Evolutionary conservation across 2,329 filamentous ascomycete species (phyloP).

Genomic region (Aureobasidium uvarum): DNA sequence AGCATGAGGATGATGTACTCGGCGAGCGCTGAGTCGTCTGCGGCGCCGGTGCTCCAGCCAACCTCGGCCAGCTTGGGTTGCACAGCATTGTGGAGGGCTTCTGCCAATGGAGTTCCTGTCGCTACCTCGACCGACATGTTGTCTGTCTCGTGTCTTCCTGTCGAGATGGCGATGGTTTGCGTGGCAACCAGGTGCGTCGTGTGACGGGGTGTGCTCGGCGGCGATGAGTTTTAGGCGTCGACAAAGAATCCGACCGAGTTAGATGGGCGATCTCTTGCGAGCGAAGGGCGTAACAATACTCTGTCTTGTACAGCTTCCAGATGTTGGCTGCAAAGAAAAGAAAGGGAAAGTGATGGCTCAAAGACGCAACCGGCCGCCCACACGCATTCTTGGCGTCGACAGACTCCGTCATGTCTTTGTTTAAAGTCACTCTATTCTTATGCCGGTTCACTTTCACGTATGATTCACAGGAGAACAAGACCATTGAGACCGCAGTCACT

Average conservation of each 20-base stretch:
- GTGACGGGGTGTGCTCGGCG: neutral
- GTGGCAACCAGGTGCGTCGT: conserved; percentile 11
- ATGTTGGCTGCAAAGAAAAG: conserved; percentile 5
- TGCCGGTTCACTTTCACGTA: neutral
- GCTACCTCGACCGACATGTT: conserved; percentile 75
- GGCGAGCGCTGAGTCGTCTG: conserved; percentile 77
- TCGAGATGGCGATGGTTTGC: neutral
- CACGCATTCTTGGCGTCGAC: conserved; percentile 3
- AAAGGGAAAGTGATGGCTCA: conserved; percentile 13
- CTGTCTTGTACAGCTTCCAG: neutral
- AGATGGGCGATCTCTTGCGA: neutral
- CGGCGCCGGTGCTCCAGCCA: conserved; percentile 82
- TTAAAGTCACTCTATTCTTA: neutral
- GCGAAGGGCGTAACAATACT: conserved; percentile 16
- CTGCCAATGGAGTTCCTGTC: conserved; percentile 77
- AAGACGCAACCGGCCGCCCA: conserved; percentile 17
- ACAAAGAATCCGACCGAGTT: neutral
- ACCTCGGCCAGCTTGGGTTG: conserved; percentile 90
- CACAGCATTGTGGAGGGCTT: conserved; percentile 76
- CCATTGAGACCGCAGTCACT: neutral
- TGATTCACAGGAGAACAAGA: neutral
- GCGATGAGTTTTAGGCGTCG: neutral
- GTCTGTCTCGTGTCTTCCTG: conserved; percentile 2
- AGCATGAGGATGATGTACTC: conserved; percentile 99
- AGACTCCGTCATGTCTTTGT: conserved; percentile 8